phyloP scores from a whole-genome alignment of 148 eudicot genomes.

The Amaranthus hypochondriacus region DNA sequence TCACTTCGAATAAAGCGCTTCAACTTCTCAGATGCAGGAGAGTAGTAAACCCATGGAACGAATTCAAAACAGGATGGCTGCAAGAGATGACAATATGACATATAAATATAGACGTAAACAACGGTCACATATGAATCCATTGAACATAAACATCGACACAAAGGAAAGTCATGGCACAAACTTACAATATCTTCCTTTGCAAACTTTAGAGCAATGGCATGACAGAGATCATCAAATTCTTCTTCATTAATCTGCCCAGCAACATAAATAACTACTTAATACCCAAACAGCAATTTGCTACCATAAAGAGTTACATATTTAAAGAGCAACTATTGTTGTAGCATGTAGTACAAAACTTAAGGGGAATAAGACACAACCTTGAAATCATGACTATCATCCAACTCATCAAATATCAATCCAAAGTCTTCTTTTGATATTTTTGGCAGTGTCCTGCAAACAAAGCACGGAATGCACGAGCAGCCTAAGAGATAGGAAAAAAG shows the following conservation, averaged over 20 bases:
- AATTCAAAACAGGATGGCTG: conserved; percentile 65
- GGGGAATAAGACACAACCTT: conserved; percentile 38
- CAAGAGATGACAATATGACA: conserved; percentile 20
- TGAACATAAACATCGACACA: background rate
- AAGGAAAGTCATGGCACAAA: conserved; percentile 9
- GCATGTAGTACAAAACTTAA: background rate
- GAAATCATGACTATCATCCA: conserved; percentile 85
- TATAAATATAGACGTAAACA: conserved; percentile 17
- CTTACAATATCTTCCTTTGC: conserved; percentile 78
- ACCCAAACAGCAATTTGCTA: background rate
- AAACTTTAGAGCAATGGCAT: conserved; percentile 87
- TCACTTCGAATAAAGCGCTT: conserved; percentile 62
- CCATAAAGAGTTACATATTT: background rate
- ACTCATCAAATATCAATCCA: conserved; percentile 70
- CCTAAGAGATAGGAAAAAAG: background rate
- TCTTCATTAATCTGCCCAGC: conserved; percentile 60
- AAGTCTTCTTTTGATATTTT: conserved; percentile 80
- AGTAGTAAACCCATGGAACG: conserved; percentile 53
- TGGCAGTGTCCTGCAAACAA: conserved; percentile 67
- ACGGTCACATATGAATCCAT: conserved; percentile 1
- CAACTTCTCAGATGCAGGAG: conserved; percentile 49
- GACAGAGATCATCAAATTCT: conserved; percentile 91
- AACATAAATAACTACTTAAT: background rate
- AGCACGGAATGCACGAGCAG: background rate
- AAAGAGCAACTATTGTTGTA: background rate